Conservation (phyloP, 164 flowering plant species). For the Paratinospora sagittata region DNA sequence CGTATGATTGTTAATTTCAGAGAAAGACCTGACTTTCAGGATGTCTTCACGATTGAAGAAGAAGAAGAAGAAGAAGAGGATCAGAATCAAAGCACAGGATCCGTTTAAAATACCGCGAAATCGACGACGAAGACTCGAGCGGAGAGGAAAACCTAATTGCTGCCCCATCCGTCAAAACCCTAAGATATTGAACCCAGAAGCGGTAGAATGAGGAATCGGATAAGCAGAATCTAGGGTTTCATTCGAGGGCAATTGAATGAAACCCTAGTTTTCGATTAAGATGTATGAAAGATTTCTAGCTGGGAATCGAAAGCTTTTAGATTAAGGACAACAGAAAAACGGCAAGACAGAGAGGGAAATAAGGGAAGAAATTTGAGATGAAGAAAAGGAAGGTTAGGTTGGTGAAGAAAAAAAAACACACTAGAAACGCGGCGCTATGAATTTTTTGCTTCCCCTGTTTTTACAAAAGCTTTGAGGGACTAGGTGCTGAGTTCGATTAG, state of each 20-base stretch:
- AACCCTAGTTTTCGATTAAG: constrained; percentile 12
- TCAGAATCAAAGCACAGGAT: constrained; percentile 32
- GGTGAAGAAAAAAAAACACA: no score
- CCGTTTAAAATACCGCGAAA: constrained; percentile 53
- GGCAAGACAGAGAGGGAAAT: background rate
- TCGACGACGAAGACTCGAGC: constrained; percentile 17
- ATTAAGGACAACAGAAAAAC: no score
- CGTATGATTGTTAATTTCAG: constrained; percentile 10
- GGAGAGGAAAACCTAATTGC: background rate
- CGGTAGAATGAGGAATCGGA: background rate
- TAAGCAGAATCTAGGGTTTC: constrained; percentile 9
- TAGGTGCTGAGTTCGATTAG: no score
- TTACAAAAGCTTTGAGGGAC: no score
- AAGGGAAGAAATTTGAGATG: background rate
- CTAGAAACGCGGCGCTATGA: no score
- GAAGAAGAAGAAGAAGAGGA: no score
- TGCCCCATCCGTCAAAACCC: constrained; percentile 19
- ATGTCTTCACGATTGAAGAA: constrained; percentile 17
- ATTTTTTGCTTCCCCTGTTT: no score
- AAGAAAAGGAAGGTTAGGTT: background rate
- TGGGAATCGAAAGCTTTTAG: background rate
- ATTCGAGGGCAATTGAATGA: background rate
- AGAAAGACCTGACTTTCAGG: no score
- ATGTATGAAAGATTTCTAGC: background rate
- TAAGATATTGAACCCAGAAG: no score